phyloP scores from a whole-genome alignment of 805 yeast species.

The Limtongia smithiae region DNA sequence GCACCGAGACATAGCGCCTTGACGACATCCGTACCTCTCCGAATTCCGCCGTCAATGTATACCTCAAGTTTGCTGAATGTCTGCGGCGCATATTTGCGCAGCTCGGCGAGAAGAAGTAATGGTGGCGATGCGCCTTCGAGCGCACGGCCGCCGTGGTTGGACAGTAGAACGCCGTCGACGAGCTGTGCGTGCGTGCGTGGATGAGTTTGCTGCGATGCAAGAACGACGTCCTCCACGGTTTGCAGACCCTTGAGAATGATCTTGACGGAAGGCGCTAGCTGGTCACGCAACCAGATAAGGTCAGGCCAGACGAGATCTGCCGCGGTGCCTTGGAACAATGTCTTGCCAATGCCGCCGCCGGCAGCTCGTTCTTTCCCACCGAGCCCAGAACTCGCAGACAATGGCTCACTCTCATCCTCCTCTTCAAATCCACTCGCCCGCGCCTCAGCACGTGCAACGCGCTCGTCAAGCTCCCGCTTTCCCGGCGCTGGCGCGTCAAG shows the following conservation, averaged over 20 bases:
- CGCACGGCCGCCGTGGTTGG: conserved; percentile 73
- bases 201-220: conserved; percentile 20
- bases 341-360: conserved; percentile 37
- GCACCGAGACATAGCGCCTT: conserved; percentile 69
- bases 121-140: conserved; percentile 61
- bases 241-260: conserved; percentile 31
- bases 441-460: conserved; percentile 34
- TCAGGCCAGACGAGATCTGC: conserved; percentile 29
- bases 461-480: conserved; percentile 48
- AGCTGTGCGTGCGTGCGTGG: conserved; percentile 22
- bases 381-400: conserved; percentile 25
- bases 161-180: conserved; percentile 53
- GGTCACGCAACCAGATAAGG: conserved; percentile 23
- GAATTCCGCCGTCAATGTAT: conserved; percentile 63
- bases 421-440: conserved; percentile 25
- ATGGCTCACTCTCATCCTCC: conserved; percentile 16
- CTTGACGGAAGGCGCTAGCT: conserved; percentile 28
- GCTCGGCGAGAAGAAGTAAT: conserved; percentile 57
- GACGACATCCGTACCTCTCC: conserved; percentile 62
- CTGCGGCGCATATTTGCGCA: conserved; percentile 42
- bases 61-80: conserved; percentile 48
- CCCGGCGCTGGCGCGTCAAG: conserved; percentile 54
- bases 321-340: conserved; percentile 34
- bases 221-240: conserved; percentile 29
- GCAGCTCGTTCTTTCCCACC: conserved; percentile 34